Evolutionary conservation across 306 rosid genomes (phyloP), one percentile per base, ranked within the genome.

Genomic region (Begonia peltatifolia): DNA sequence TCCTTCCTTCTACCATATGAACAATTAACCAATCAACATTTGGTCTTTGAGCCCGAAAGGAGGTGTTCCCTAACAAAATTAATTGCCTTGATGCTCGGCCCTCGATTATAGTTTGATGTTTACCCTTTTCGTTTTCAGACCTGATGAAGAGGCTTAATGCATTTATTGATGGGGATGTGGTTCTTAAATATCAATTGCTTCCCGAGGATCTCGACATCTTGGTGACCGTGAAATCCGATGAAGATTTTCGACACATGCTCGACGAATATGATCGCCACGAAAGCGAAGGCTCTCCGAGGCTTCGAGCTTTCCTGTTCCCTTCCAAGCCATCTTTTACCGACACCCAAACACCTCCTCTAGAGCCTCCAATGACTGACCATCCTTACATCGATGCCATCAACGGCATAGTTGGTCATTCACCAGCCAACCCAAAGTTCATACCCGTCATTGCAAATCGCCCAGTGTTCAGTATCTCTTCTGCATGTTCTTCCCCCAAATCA

Each of bases 321-420:
- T 47, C 77, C 0, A 78, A 74, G 64, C 73, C 83, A 3, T 5
- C 55, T 46, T 30, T 69, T 55, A 2, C 58, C 6, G 84, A 79
- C 6, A 59, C 14, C 42, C 87, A 68, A 49, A 35, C 67, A 2
- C 6, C 38, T 30, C 38, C 38, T 30, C 38, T 7, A 7, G 38
- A 78, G 2, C 67, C 86, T 11, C 81, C 60, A 12, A n/a, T 15
- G 0, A 51, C 67, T 0, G 89, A 88, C 74, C 93, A 84, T n/a
- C 84, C 87, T 8, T 84, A 84, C 6, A 55, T 89, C 0, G 97
- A 84, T 10, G 95, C 87, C 50, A 38, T 89, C 49, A 89, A 89
- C 7, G 89, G 95, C 58, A 48, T 88, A 10, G 54, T 58, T 9
- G 9, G 9, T 3, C 73, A 80, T 0, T 55, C 69, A 13, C 35